Base-by-base conservation (phyloP, 805 yeast genomes). In the Kluyveromyces starmeri region DNA sequence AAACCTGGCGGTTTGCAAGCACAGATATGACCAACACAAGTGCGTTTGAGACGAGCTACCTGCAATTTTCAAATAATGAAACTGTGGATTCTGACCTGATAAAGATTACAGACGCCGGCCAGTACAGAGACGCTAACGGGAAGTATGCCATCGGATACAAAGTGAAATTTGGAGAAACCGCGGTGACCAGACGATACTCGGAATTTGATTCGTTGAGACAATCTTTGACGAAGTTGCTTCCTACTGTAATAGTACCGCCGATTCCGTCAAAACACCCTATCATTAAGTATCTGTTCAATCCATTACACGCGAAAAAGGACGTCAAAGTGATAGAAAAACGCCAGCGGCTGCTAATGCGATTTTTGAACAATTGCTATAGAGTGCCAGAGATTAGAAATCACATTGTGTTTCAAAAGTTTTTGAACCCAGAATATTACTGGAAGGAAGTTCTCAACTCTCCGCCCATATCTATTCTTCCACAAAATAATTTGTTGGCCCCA, bases 371-470 rank as follows among this genome's bases (percentile, higher is more conserved):
- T 41, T 89, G 97, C 54, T 48, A 73, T 35, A 56, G 61, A 7
- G 75, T 78, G 30, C 62, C 64, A 1, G 71, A 68, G 42, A 67
- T 92, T 15, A 59, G 75, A 25, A 66, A 67, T 17, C 71, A 78
- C 43, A 67, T 68, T 13, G 75, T 82, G 15, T 83, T 86, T 48
- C 69, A 75, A 26, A 75, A 79, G 50, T 92, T 92, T 50, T 57
- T 92, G 37, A 92, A 86, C 51, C 95, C 97, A 5, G 80, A 80
- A 40, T 74, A 83, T 9, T 71, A 73, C 44, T 92, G 96, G 89
- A 65, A 70, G 16, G 95, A 88, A 50, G 94, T 75, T 2, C 48
- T 79, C 32, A 61, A 59, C 29, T 53, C 72, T 3, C 76, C 79
- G 10, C 79, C 76, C 3, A 65, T 78, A 12, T 59, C 70, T 3